These are phyloP conservation scores for Aphanocladium album DNA, from an alignment of 2,329 filamentous ascomycete genomes.

Conservation along the genomic window DNA sequence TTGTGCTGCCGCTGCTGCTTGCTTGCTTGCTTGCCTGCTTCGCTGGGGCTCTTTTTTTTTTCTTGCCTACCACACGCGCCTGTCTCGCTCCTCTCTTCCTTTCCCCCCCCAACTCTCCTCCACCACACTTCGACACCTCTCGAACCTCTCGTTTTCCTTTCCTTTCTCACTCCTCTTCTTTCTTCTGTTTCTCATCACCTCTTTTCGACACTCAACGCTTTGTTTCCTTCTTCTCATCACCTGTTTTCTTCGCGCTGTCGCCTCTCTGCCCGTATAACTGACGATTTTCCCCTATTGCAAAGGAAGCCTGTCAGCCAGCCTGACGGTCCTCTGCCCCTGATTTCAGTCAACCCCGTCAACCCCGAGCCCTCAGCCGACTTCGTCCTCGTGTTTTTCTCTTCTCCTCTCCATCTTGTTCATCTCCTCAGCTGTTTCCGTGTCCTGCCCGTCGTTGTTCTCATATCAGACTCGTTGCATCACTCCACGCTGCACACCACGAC, in stretches of 20 bases:
- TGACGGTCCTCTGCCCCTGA: slow-evolving; percentile 12
- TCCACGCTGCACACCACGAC: slow-evolving; percentile 1
- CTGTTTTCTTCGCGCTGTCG: background rate
- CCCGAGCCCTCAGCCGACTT: slow-evolving; percentile 9
- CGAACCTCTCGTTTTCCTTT: slow-evolving; percentile 10
- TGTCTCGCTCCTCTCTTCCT: slow-evolving; percentile 1
- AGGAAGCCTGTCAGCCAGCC: slow-evolving; percentile 7
- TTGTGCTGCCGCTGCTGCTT: background rate
- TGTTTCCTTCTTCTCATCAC: background rate
- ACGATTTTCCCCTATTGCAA: background rate
- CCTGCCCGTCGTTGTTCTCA: background rate
- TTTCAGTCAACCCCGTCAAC: slow-evolving; percentile 7
- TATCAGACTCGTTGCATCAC: slow-evolving; percentile 4
- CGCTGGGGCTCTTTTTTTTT: slow-evolving; percentile 3
- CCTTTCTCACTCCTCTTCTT: slow-evolving; percentile 3
- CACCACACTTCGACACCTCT: slow-evolving; percentile 5
- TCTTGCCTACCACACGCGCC: background rate
- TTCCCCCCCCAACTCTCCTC: slow-evolving; percentile 8
- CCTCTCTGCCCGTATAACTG: background rate
- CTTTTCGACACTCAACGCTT: slow-evolving; percentile 7
- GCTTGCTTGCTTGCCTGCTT: slow-evolving; percentile 4
- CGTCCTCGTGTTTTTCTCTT: slow-evolving; percentile 6
- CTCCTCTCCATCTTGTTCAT: background rate
- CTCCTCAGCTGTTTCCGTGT: background rate
- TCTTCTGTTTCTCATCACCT: slow-evolving; percentile 10